Conservation (phyloP, 148 eudicot genomes). For the Vaccinium macrocarpon region DNA sequence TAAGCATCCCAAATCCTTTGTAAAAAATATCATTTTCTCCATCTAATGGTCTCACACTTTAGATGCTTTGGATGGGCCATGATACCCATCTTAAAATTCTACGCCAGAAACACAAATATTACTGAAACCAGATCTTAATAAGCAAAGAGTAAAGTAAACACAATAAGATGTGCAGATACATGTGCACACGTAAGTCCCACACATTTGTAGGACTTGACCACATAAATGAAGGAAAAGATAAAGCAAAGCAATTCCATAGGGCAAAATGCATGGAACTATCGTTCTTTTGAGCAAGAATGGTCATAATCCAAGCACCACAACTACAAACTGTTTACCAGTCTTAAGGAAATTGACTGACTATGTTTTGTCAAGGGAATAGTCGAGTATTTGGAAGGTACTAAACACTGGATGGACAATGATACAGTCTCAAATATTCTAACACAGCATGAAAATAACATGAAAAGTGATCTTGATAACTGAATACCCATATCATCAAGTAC, state of each 20-base stretch:
- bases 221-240: neutral
- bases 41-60: too few relatives aligned
- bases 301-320: neutral
- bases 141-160: neutral
- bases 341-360: neutral
- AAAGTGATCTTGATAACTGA: neutral
- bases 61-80: too few relatives aligned
- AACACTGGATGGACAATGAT: neutral
- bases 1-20: too few relatives aligned
- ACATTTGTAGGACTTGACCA: neutral
- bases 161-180: neutral
- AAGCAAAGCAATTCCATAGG: neutral
- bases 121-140: neutral
- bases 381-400: neutral
- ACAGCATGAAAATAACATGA: neutral
- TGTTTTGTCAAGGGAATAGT: neutral
- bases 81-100: too few relatives aligned
- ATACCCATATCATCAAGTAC: neutral
- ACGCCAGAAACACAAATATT: too few relatives aligned
- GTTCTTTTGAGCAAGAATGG: neutral
- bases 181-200: neutral
- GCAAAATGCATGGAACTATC: neutral
- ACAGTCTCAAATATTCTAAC: neutral
- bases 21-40: too few relatives aligned
- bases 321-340: neutral